Conservation (phyloP, 345 rosid genomes). For the Moricandia moricandioides region DNA sequence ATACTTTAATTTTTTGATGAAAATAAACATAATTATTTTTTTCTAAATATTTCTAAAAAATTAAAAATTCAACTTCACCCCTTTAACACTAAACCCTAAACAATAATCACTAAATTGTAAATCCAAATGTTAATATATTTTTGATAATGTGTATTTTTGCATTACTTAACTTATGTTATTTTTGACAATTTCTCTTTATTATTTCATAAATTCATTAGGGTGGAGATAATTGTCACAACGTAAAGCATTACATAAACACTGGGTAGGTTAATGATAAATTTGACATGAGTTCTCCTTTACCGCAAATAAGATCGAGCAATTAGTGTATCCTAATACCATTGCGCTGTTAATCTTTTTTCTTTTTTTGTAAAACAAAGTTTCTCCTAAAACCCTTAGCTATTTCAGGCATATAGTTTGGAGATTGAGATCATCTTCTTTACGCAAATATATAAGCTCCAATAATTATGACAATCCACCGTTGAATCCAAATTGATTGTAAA, state of each 20-base stretch:
- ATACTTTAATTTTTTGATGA: no score
- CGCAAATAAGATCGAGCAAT: neutral
- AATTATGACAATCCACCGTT: neutral
- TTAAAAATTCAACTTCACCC: no score
- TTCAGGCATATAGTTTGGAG: neutral
- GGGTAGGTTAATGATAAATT: neutral
- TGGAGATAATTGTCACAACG: neutral
- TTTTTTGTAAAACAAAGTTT: neutral
- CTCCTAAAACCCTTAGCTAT: neutral
- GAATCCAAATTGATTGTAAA: neutral
- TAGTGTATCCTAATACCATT: neutral
- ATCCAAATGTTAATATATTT: no score
- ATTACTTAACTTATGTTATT: no score
- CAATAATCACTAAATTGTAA: no score
- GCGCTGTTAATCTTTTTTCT: neutral
- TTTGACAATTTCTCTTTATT: no score
- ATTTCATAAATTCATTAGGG: neutral
- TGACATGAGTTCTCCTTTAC: neutral
- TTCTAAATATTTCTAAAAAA: no score
- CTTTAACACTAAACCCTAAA: no score
- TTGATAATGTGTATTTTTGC: no score
- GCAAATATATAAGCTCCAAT: neutral
- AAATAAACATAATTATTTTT: no score
- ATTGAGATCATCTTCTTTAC: neutral
- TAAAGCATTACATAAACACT: neutral